A percentile compares a stretch with the other conserved stretches of the same genome.
Conservation (phyloP, 331 rosid species). For the Stylosanthes scabra region DNA sequence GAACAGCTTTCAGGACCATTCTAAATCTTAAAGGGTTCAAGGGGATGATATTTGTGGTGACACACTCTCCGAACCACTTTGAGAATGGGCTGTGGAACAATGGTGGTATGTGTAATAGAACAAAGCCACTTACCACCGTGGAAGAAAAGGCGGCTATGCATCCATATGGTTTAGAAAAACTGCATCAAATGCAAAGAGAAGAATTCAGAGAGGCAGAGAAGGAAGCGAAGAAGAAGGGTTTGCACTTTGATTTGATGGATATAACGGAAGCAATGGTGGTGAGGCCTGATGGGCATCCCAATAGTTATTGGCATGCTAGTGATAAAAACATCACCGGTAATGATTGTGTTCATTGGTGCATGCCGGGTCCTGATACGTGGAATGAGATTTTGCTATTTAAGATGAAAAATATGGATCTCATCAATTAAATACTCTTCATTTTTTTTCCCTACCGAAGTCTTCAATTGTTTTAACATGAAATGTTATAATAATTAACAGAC, state of each 20-base stretch:
- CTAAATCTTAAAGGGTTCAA: slow-evolving; percentile 49
- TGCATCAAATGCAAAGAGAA: slow-evolving; percentile 50
- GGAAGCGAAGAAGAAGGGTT: slow-evolving; percentile 45
- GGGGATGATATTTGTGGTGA: slow-evolving; percentile 72
- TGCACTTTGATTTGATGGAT: slow-evolving; percentile 57
- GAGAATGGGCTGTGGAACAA: slow-evolving; percentile 77
- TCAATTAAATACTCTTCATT: background rate
- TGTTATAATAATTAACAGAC: too few relatives aligned
- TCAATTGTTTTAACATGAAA: background rate
- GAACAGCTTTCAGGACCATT: slow-evolving; percentile 56
- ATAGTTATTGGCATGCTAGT: slow-evolving; percentile 41
- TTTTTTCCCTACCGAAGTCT: too few relatives aligned
- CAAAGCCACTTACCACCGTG: slow-evolving; percentile 45
- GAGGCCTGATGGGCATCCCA: slow-evolving; percentile 80
- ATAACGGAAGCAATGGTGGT: slow-evolving; percentile 61
- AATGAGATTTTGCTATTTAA: slow-evolving; percentile 45
- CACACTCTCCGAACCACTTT: slow-evolving; percentile 73
- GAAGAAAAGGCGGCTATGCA: slow-evolving; percentile 39
- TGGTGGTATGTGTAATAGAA: slow-evolving; percentile 74
- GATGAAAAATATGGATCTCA: slow-evolving; percentile 25
- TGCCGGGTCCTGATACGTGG: slow-evolving; percentile 58
- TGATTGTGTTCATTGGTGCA: slow-evolving; percentile 58
- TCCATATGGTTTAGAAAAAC: slow-evolving; percentile 35
- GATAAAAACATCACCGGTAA: slow-evolving; percentile 37
- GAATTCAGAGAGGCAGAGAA: slow-evolving; percentile 53